Evolutionary conservation across 345 rosid species (phyloP).

Genomic region (Eucalyptus globulus): DNA sequence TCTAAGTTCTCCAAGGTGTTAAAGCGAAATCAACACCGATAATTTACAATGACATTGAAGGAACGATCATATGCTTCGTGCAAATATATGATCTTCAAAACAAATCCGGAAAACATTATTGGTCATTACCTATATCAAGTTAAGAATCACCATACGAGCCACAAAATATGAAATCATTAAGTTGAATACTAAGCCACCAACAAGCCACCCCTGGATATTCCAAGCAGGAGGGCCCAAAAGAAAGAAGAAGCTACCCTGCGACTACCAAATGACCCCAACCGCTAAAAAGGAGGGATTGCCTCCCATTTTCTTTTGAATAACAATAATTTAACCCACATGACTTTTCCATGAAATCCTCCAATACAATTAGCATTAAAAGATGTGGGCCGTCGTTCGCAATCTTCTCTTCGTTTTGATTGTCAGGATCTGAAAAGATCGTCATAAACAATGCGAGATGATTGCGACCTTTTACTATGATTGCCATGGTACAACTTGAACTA

Average conservation of each 20-base stretch:
- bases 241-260: not conserved
- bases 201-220: not conserved
- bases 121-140: not conserved
- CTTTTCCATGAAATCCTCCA: not conserved
- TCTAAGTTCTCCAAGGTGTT: not conserved
- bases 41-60: not conserved
- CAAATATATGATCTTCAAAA: not conserved
- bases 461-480: not conserved
- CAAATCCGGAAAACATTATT: not conserved
- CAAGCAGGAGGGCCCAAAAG: not conserved
- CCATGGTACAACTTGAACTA: slow-evolving; percentile 39
- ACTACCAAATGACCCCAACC: not conserved
- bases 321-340: not conserved
- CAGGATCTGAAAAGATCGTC: not conserved
- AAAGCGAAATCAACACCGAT: not conserved
- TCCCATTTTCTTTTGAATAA: not conserved
- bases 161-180: not conserved
- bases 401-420: not conserved
- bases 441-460: not conserved
- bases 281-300: not conserved
- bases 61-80: not conserved
- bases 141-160: not conserved
- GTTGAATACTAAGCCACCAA: not conserved
- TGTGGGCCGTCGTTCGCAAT: not conserved
- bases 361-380: not conserved